Evolutionary conservation across 2,329 filamentous ascomycete species (phyloP).

Genomic region (Neopestalotiopsis sp.): DNA sequence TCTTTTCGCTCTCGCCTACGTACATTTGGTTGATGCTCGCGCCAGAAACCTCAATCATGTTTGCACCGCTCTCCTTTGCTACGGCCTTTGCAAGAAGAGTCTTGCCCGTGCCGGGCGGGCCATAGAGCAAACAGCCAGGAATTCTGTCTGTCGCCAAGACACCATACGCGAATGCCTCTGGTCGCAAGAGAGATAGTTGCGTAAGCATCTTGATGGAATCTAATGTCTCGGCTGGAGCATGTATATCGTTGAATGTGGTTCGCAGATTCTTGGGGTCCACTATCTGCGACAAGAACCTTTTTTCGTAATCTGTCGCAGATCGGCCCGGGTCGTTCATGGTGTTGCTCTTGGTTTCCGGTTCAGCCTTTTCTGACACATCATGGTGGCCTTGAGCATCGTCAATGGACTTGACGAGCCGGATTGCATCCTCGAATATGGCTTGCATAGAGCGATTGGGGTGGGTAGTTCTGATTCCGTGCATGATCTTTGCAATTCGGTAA

Average conservation of each 20-base stretch:
- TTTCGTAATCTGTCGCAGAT: conserved; percentile 67
- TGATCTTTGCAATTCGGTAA: conserved; percentile 33
- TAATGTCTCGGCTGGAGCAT: conserved; percentile 80
- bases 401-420: conserved; percentile 23
- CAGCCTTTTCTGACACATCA: conserved; percentile 45
- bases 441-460: conserved; percentile 23
- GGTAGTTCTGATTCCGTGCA: conserved; percentile 29
- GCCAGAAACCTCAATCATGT: conserved; percentile 85
- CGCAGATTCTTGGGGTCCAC: conserved; percentile 81
- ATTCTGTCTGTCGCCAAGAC: conserved; percentile 91
- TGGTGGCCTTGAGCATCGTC: conserved; percentile 32
- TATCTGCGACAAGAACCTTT: conserved; percentile 80
- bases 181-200: conserved; percentile 81
- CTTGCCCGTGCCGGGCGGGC: conserved; percentile 82
- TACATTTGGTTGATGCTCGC: conserved; percentile 96
- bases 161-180: conserved; percentile 95
- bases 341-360: conserved; percentile 26
- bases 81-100: conserved; percentile 73
- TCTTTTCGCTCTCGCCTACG: conserved; percentile 95
- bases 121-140: conserved; percentile 85
- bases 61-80: conserved; percentile 70
- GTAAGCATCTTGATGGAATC: conserved; percentile 89
- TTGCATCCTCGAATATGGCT: conserved; percentile 24
- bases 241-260: conserved; percentile 87
- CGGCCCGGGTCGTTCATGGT: not conserved